Conservation (phyloP, 495 filamentous ascomycete species). For the Aspergillus heteromorphus region DNA sequence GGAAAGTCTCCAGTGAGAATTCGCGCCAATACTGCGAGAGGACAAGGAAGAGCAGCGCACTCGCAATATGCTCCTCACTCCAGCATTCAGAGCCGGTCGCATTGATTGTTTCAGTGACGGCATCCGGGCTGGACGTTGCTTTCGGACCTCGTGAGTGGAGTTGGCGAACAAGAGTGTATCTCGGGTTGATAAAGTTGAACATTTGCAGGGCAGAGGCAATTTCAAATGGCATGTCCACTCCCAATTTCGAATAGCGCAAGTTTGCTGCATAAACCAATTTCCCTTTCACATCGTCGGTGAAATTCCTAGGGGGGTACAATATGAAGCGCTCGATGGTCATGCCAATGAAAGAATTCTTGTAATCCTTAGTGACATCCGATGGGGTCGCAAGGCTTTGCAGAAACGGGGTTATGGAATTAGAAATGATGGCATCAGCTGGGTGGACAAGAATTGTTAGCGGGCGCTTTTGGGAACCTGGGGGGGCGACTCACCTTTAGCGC, state of each 20-base stretch:
- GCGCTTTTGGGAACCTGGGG: neutral
- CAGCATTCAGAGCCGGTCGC: constrained; percentile 63
- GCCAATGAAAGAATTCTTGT: constrained; percentile 61
- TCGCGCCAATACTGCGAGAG: constrained; percentile 57
- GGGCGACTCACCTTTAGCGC: constrained; percentile 68
- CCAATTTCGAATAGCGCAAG: constrained; percentile 59
- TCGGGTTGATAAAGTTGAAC: constrained; percentile 59
- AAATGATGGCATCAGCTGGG: constrained; percentile 77
- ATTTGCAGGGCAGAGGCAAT: constrained; percentile 71
- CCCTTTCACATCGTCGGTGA: constrained; percentile 66
- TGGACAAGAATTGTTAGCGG: constrained; percentile 18
- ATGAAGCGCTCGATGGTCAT: constrained; percentile 76
- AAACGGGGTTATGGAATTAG: constrained; percentile 67
- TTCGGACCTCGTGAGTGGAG: constrained; percentile 70
- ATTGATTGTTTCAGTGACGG: constrained; percentile 58
- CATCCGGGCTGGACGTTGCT: constrained; percentile 48
- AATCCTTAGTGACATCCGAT: constrained; percentile 55
- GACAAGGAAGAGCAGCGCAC: constrained; percentile 77
- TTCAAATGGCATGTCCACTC: constrained; percentile 59
- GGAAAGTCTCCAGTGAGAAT: constrained; percentile 69
- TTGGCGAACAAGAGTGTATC: constrained; percentile 64
- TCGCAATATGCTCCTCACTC: constrained; percentile 75
- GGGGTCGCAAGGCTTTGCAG: constrained; percentile 61
- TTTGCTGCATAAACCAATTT: constrained; percentile 62
- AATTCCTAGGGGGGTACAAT: constrained; percentile 73